Conservation (phyloP, 192 early-diverging fungal genomes). For the Jimgerdemannia flammicorona region DNA sequence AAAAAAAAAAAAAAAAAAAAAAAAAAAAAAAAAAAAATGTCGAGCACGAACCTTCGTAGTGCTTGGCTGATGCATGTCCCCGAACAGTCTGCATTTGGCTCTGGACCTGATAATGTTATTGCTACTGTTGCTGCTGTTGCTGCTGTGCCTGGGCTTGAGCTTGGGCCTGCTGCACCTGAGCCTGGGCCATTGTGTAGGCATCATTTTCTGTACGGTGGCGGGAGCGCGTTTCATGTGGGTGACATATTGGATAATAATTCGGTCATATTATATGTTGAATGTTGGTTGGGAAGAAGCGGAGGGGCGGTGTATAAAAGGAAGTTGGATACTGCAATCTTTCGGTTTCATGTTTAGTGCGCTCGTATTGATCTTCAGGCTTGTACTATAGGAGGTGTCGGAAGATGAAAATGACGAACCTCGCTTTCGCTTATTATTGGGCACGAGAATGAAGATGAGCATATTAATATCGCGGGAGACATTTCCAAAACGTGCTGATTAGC, state of each 20-base stretch:
- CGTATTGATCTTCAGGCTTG: not conserved
- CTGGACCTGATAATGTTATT: slow-evolving; percentile 7
- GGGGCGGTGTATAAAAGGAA: not conserved
- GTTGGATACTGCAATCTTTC: not conserved
- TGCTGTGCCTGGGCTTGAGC: slow-evolving; percentile 4
- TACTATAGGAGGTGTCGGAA: not conserved
- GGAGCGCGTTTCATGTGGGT: not conserved
- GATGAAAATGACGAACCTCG: not conserved
- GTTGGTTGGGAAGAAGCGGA: slow-evolving; percentile 12
- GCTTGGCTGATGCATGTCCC: not conserved
- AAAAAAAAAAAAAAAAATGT: slow-evolving; percentile 5
- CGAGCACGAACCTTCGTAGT: not conserved
- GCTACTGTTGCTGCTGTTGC: slow-evolving; percentile 9
- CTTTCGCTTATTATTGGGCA: not conserved
- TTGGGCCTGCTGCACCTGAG: slow-evolving; percentile 6
- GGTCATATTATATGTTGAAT: slow-evolving; percentile 10
- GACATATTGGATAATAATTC: slow-evolving; percentile 19
- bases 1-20: too few relatives aligned
- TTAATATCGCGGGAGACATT: not conserved
- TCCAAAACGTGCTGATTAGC: not conserved
- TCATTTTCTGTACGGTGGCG: not conserved
- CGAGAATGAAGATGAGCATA: slow-evolving; percentile 3
- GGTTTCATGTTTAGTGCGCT: not conserved
- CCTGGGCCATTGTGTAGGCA: slow-evolving; percentile 9
- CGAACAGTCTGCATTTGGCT: slow-evolving; percentile 1